These are phyloP conservation scores for Cochlearia excelsa DNA, from an alignment of 345 rosid species.

Conservation along the genomic window DNA sequence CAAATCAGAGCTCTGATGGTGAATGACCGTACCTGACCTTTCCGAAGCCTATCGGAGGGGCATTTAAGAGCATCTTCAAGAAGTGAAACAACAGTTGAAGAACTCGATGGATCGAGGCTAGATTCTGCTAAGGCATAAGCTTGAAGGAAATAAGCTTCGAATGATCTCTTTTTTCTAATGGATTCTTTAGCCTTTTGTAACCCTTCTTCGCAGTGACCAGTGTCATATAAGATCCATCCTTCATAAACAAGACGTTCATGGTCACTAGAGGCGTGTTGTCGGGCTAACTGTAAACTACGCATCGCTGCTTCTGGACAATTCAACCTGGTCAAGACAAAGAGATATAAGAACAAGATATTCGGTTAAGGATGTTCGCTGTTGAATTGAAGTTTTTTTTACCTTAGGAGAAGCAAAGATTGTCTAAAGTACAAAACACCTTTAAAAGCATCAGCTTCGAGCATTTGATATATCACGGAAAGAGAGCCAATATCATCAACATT, in stretches of 20 bases:
- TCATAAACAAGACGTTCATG: slow-evolving; percentile 92
- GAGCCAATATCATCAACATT: slow-evolving; percentile 96
- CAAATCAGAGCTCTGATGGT: slow-evolving; percentile 13
- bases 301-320: slow-evolving; percentile 96
- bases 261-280: slow-evolving; percentile 78
- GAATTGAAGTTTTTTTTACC: slow-evolving; percentile 38
- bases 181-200: slow-evolving; percentile 88
- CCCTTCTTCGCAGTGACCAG: slow-evolving; percentile 94
- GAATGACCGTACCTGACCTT: slow-evolving; percentile 76
- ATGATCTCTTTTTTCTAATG: slow-evolving; percentile 72
- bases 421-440: slow-evolving; percentile 92
- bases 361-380: not conserved
- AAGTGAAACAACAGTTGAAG: slow-evolving; percentile 79
- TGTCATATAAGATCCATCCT: slow-evolving; percentile 97
- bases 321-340: slow-evolving; percentile 51
- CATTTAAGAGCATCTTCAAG: slow-evolving; percentile 93
- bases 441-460: slow-evolving; percentile 94
- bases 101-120: slow-evolving; percentile 73
- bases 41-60: slow-evolving; percentile 95
- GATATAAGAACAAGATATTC: not conserved
- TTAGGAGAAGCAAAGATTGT: slow-evolving; percentile 90
- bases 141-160: slow-evolving; percentile 97
- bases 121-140: slow-evolving; percentile 99
- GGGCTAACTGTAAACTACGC: slow-evolving; percentile 91
- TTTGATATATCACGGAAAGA: slow-evolving; percentile 95